A percentile compares a stretch with the other conserved stretches of the same genome.
These are phyloP conservation scores for Fusarium sp. DNA, from an alignment of 2,329 filamentous ascomycete genomes.

Conservation along the genomic window DNA sequence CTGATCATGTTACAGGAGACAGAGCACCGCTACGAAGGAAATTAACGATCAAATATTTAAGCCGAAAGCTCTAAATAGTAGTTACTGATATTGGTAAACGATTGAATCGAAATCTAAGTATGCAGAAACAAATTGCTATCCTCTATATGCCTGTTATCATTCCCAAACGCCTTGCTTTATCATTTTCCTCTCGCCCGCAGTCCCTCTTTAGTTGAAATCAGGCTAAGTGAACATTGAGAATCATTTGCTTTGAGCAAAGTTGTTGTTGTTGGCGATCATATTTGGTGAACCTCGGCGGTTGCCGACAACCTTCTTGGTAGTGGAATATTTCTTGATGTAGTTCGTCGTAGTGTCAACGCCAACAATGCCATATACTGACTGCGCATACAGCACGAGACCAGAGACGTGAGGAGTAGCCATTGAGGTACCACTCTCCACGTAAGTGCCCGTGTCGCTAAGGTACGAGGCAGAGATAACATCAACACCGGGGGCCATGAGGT, in stretches of 20 bases:
- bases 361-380: constrained; percentile 56
- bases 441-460: constrained; percentile 54
- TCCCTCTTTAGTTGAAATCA: not conserved
- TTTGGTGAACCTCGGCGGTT: constrained; percentile 56
- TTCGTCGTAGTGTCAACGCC: constrained; percentile 50
- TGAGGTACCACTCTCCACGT: constrained; percentile 67
- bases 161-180: constrained; percentile 20
- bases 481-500: constrained; percentile 64
- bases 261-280: constrained; percentile 62
- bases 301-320: constrained; percentile 53
- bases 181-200: not conserved
- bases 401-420: constrained; percentile 72
- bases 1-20: not conserved
- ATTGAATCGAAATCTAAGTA: constrained; percentile 5
- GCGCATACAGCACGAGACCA: constrained; percentile 63
- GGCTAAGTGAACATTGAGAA: not conserved
- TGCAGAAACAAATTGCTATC: constrained; percentile 3
- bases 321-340: constrained; percentile 55
- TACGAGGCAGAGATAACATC: constrained; percentile 60
- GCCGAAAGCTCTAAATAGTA: not conserved
- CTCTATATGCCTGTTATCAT: not conserved
- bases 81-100: not conserved
- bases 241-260: constrained; percentile 28
- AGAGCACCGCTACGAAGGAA: not conserved
- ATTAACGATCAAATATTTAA: not conserved